phyloP scores from a whole-genome alignment of 306 rosid genomes.

The Glycyrrhiza uralensis region DNA sequence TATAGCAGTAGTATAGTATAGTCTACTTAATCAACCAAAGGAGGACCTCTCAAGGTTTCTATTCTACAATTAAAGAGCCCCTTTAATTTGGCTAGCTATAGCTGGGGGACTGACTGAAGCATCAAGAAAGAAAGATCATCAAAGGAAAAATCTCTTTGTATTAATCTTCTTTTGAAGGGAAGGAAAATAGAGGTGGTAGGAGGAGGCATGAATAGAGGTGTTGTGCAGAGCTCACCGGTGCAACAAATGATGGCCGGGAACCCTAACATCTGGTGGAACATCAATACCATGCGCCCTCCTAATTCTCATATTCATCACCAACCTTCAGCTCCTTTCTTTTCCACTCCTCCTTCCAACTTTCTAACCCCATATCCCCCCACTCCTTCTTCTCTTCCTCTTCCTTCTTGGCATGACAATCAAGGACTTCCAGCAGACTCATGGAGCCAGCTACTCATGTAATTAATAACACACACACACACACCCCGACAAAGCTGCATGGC shows the following conservation, averaged over 20 bases:
- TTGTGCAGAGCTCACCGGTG: conserved; percentile 76
- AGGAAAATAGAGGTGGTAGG: not conserved
- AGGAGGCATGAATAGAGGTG: conserved; percentile 71
- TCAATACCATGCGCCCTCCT: conserved; percentile 60
- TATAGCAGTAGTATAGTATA: conserved; percentile 22
- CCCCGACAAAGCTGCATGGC: not conserved
- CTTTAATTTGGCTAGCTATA: too few species aligned
- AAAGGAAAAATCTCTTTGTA: not conserved
- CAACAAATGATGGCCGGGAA: conserved; percentile 85
- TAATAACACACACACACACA: not conserved
- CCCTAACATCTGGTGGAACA: conserved; percentile 85
- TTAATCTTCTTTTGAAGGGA: not conserved
- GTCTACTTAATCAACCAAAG: conserved; percentile 55
- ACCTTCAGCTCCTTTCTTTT: conserved; percentile 55
- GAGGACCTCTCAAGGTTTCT: conserved; percentile 58
- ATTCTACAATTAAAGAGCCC: too few species aligned
- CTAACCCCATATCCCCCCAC: conserved; percentile 38
- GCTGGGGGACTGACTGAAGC: too few species aligned
- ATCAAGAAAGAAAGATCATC: conserved; percentile 9
- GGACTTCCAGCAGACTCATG: conserved; percentile 81
- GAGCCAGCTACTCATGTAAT: conserved; percentile 86
- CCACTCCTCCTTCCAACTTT: conserved; percentile 36
- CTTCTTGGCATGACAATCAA: conserved; percentile 66
- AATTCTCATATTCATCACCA: conserved; percentile 17
- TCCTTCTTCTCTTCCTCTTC: conserved; percentile 45